phyloP scores from a whole-genome alignment of 768 basidiomycete species.

The Boletus pseudo-olivaceus region DNA sequence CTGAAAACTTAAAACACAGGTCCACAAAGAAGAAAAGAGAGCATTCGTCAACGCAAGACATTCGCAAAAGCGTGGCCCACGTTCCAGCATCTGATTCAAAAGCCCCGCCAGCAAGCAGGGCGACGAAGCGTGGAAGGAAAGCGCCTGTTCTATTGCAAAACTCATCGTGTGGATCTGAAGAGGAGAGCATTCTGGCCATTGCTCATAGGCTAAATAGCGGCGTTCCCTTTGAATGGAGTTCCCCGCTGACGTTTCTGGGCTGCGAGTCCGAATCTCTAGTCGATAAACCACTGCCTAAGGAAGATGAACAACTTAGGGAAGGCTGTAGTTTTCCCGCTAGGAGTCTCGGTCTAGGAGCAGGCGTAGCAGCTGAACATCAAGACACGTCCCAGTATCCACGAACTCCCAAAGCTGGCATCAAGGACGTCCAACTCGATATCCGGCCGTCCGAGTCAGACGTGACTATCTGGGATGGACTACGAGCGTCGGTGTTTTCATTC shows the following conservation, averaged over 20 bases:
- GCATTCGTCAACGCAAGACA: neutral
- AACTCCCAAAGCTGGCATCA: neutral
- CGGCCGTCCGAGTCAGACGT: conserved; percentile 10
- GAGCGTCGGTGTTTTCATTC: conserved; percentile 16
- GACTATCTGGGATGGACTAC: conserved; percentile 24
- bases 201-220: conserved; percentile 4
- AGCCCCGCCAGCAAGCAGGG: neutral
- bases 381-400: neutral
- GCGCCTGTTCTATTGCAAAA: neutral
- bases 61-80: neutral
- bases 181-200: neutral
- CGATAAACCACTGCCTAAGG: neutral
- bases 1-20: conserved; percentile 2
- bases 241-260: neutral
- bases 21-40: conserved; percentile 4
- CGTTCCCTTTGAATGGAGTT: neutral
- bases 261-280: neutral
- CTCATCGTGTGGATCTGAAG: neutral
- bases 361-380: neutral
- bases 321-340: neutral
- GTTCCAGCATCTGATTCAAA: neutral
- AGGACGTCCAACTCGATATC: conserved; percentile 18
- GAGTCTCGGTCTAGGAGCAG: neutral
- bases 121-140: neutral
- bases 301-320: neutral